A percentile compares a stretch with the other conserved stretches of the same genome.
These are phyloP conservation scores for Thecaphora thlaspeos DNA, from an alignment of 1,284 basidiomycete genomes.

Conservation along the genomic window DNA sequence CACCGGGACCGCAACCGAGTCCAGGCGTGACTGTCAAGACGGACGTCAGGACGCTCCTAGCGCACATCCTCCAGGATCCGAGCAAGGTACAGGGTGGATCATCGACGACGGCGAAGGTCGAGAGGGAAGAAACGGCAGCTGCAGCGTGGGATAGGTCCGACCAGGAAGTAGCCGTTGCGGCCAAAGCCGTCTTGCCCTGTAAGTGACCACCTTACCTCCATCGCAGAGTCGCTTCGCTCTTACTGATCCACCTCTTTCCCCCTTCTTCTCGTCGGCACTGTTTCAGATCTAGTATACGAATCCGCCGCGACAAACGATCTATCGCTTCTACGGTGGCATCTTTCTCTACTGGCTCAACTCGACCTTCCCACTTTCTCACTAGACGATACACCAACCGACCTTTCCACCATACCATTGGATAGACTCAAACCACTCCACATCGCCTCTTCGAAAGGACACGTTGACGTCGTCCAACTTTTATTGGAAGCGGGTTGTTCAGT, in stretches of 20 bases:
- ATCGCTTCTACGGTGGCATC: slow-evolving; percentile 30
- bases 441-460: background rate
- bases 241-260: no score
- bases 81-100: slow-evolving; percentile 9
- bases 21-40: slow-evolving; percentile 14
- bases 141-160: background rate
- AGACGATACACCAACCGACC: background rate
- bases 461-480: slow-evolving; percentile 66
- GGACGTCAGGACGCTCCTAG: slow-evolving; percentile 26
- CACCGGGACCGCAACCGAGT: slow-evolving; percentile 24
- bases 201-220: background rate
- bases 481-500: slow-evolving; percentile 80
- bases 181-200: background rate
- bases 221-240: background rate
- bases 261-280: no score
- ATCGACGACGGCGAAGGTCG: background rate
- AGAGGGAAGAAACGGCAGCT: background rate
- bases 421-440: background rate
- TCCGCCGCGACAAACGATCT: slow-evolving; percentile 25
- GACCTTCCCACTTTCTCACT: slow-evolving; percentile 11
- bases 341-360: slow-evolving; percentile 26
- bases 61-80: slow-evolving; percentile 31
- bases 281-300: slow-evolving; percentile 37
- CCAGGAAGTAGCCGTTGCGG: background rate
- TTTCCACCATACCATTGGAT: background rate